Base-by-base conservation (phyloP, 352 stramenopile species). In the Blastocystis sp. region DNA sequence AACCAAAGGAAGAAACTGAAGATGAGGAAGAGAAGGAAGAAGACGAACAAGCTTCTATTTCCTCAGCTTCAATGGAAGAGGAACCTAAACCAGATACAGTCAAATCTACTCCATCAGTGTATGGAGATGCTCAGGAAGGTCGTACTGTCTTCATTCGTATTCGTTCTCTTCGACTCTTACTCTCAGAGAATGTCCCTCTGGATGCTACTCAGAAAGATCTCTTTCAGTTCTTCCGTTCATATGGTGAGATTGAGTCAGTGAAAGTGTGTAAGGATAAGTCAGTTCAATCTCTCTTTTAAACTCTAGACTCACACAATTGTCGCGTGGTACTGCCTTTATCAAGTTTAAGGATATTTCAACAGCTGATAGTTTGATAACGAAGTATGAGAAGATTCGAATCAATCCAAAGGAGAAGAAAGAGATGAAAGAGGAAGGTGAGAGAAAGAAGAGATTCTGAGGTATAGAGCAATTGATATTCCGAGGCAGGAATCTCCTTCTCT, bases 131-230 rank as follows among this genome's bases (percentile, higher is more conserved):
- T 7, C 39, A 86, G 1, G 74, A 86, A 0, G 74, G 74, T 27
- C 42, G 51, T 11, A 86, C 74, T n/a, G 1, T 86, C 1, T 86
- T 86, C 42, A 35, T 86, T 14, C 74, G 74, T 67, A 73, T n/a
- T n/a, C 24, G 19, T 74, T 19, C 19, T 9, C 24, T 81, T n/a
- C 21, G 9, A 46, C 39, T 0, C 24, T 43, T 11, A 12, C 11
- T 14, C 27, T 32, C 54, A 74, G 63, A 74, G 37, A 78, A 78
- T 49, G 59, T 78, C 24, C 66, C 66, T 11, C 16, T 78, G 32
- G 74, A 86, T 21, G 37, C 56, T 3, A 74, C 74, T 29, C 32
- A 86, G 49, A 43, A 46, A 12, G 59, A 80, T 14, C 42, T 86
- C 21, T 71, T 52, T 24, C n/a, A 16, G 11, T 86, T 74, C 42